Evolutionary conservation across 768 basidiomycete species (phyloP), one percentile per base, ranked within the genome.

Genomic region (Tylopilus rubrobrunneus): DNA sequence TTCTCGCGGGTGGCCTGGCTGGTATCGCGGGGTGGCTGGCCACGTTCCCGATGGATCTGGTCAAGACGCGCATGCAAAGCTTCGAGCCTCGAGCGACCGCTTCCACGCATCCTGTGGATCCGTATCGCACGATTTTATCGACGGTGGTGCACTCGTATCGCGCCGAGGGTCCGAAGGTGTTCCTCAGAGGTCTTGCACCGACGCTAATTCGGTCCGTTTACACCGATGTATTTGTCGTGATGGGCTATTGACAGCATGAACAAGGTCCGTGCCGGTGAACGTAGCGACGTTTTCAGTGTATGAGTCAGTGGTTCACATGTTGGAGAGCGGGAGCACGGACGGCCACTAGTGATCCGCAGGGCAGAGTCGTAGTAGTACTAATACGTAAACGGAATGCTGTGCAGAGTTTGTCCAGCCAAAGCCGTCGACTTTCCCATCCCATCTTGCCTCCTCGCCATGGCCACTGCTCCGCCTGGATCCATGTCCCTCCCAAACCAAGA

Each of bases 31-130:
- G 89, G 9, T 95, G 92, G 33, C 12, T 34, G 33, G 33, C 33
- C 33, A 34, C 92, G 1, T 97, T 96, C 67, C 91, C 92, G 2
- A 75, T 93, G 51, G 93, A 97, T 63, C 87, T 93, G 4, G 78
- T 95, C 56, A 96, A 97, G 73, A 95, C 94, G 14, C 82, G 92
- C 6, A 81, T 94, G 61, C 93, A 97, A 68, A 81, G 82, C 46
- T 14, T 80, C 76, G 43, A 85, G 78, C 10, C 33, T 12, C 33
- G 33, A 34, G 6, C 12, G 33, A 4, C 19, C 19, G 19, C 19
- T 19, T 19, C 19, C 19, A 19, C 19, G 19, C 19, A 19, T 19
- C 19, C 19, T 19, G 19, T 10, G 33, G 33, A 34, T 12, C 33
- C 33, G 12, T 34, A 34, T 12, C 33, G 33, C 12, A 34, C 33